Percentiles rank a stretch among this genome's conserved stretches.
phyloP scores from a whole-genome alignment of 805 yeast genomes.

The Yarrowia sp. region DNA sequence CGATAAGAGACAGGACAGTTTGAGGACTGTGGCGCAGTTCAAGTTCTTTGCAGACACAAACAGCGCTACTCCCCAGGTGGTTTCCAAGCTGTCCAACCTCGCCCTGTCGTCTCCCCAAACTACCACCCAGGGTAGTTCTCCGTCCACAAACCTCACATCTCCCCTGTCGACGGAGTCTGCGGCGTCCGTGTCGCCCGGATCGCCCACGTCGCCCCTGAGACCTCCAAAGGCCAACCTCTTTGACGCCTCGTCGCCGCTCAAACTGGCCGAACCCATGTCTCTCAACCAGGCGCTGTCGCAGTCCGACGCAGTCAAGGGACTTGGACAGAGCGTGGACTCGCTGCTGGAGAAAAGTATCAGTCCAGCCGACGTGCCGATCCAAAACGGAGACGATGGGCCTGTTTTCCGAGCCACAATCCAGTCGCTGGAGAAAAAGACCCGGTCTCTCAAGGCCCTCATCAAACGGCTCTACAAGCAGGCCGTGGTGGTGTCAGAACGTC shows the following conservation, averaged over 20 bases:
- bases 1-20: slow-evolving; percentile 48
- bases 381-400: slow-evolving; percentile 53
- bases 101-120: background rate
- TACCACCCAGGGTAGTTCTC: background rate
- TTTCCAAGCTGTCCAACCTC: background rate
- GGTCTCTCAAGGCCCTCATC: slow-evolving; percentile 48
- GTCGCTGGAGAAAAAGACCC: slow-evolving; percentile 51
- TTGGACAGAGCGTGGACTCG: slow-evolving; percentile 46
- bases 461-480: slow-evolving; percentile 53
- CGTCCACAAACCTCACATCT: slow-evolving; percentile 7
- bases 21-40: slow-evolving; percentile 49
- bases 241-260: slow-evolving; percentile 39
- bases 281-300: slow-evolving; percentile 40
- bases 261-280: slow-evolving; percentile 40
- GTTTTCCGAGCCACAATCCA: slow-evolving; percentile 54
- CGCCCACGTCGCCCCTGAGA: slow-evolving; percentile 20
- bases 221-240: slow-evolving; percentile 3
- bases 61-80: background rate
- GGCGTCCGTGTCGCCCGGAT: slow-evolving; percentile 1
- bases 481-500: slow-evolving; percentile 47
- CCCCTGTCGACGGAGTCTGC: background rate
- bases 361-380: slow-evolving; percentile 22
- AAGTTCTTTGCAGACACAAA: slow-evolving; percentile 43
- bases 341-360: slow-evolving; percentile 45
- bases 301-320: slow-evolving; percentile 44